phyloP scores from a whole-genome alignment of 768 basidiomycete genomes.

The Polyporus arcularius region DNA sequence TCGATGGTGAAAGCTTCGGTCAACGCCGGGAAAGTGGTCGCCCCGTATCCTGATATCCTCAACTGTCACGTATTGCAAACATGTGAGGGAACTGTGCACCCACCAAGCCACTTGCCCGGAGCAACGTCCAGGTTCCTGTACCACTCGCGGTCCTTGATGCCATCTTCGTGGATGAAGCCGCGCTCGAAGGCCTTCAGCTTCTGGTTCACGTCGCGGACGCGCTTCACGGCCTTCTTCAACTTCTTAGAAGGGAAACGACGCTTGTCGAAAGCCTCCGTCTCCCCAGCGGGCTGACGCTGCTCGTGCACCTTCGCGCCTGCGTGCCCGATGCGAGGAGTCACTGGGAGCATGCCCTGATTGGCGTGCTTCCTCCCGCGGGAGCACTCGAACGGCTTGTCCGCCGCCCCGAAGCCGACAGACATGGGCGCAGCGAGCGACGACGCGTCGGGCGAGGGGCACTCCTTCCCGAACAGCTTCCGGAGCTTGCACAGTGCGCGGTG shows the following conservation, averaged over 20 bases:
- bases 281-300: slow-evolving; percentile 5
- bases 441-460: slow-evolving; percentile 37
- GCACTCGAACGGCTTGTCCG: slow-evolving; percentile 16
- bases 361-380: slow-evolving; percentile 5
- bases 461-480: slow-evolving; percentile 41
- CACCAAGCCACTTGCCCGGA: slow-evolving; percentile 84
- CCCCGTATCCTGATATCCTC: slow-evolving; percentile 64
- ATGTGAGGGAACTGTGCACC: slow-evolving; percentile 22
- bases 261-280: background rate
- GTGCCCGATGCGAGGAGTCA: slow-evolving; percentile 30
- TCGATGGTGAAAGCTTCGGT: slow-evolving; percentile 78
- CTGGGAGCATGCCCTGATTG: slow-evolving; percentile 7
- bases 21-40: slow-evolving; percentile 80
- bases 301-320: slow-evolving; percentile 29
- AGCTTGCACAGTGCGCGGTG: slow-evolving; percentile 38
- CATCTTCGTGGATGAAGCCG: slow-evolving; percentile 77
- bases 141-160: slow-evolving; percentile 83
- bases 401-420: background rate
- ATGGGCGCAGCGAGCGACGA: background rate
- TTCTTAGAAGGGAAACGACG: slow-evolving; percentile 30
- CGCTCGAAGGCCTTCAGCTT: slow-evolving; percentile 73
- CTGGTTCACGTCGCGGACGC: slow-evolving; percentile 47
- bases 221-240: slow-evolving; percentile 58
- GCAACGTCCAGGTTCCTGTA: slow-evolving; percentile 84
- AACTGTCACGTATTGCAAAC: background rate